These are phyloP conservation scores for Geotrichum europaeum DNA, from an alignment of 1,139 yeast genomes.

Conservation along the genomic window DNA sequence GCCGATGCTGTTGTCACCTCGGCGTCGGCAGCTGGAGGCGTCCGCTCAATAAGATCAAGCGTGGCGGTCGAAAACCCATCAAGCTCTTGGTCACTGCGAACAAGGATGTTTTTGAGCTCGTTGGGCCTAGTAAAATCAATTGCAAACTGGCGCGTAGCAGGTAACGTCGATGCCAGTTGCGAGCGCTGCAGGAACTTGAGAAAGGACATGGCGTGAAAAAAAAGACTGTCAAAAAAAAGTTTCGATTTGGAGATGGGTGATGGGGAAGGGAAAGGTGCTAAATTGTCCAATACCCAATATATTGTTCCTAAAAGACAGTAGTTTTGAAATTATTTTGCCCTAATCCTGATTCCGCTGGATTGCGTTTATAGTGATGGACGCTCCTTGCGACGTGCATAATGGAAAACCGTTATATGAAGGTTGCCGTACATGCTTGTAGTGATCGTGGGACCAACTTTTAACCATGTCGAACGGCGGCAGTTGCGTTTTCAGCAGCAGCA, in stretches of 20 bases:
- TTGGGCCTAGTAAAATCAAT: slow-evolving; percentile 49
- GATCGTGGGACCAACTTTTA: too few relatives aligned
- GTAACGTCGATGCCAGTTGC: slow-evolving; percentile 15
- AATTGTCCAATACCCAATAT: neutral
- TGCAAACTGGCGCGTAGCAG: slow-evolving; percentile 31
- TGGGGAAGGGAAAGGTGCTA: neutral
- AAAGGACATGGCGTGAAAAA: slow-evolving; percentile 10
- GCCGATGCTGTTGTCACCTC: neutral
- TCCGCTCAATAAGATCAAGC: slow-evolving; percentile 40
- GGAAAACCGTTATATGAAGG: too few relatives aligned
- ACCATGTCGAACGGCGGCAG: too few relatives aligned
- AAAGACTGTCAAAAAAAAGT: neutral
- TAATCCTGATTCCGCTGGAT: neutral
- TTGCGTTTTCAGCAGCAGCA: too few relatives aligned
- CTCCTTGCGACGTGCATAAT: too few relatives aligned
- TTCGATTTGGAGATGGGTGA: neutral
- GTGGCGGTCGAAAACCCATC: slow-evolving; percentile 73
- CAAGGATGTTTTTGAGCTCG: slow-evolving; percentile 46
- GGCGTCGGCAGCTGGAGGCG: slow-evolving; percentile 21
- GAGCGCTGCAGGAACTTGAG: slow-evolving; percentile 16
- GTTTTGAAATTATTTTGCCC: neutral
- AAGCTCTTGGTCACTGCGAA: slow-evolving; percentile 65
- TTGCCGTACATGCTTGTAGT: too few relatives aligned
- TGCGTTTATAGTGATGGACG: too few relatives aligned
- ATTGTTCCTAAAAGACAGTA: neutral